Conservation (phyloP, 495 filamentous ascomycete species). For the Talaromyces proteolyticus region DNA sequence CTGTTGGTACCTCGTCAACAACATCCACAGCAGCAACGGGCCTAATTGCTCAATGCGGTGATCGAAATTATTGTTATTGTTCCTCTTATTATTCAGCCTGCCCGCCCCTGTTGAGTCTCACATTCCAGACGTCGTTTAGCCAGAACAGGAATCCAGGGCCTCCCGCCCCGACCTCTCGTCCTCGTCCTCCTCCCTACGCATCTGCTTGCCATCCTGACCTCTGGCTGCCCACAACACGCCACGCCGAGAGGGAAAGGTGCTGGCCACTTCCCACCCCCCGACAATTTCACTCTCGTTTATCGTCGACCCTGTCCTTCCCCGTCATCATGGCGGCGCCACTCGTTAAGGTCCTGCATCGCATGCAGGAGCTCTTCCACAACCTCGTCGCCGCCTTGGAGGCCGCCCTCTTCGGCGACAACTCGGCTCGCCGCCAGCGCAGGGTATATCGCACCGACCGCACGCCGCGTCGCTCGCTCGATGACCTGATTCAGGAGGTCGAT, state of each 20-base stretch:
- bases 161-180: neutral
- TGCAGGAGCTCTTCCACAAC: slow-evolving; percentile 50
- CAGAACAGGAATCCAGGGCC: no score
- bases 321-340: slow-evolving; percentile 34
- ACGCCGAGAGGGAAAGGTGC: slow-evolving; percentile 3
- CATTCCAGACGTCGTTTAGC: no score
- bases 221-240: no score
- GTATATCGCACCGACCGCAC: slow-evolving; percentile 28
- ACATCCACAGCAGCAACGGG: no score
- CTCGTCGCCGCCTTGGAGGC: slow-evolving; percentile 43
- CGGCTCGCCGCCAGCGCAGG: slow-evolving; percentile 24
- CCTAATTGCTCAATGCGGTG: no score
- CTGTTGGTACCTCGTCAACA: no score
- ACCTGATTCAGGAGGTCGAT: slow-evolving; percentile 45
- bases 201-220: neutral
- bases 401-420: slow-evolving; percentile 38
- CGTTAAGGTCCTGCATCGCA: slow-evolving; percentile 38
- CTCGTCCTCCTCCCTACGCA: neutral
- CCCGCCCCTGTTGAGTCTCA: no score
- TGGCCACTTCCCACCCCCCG: neutral
- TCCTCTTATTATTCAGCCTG: no score
- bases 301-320: neutral
- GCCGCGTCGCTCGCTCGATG: slow-evolving; percentile 42
- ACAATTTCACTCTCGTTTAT: neutral
- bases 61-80: no score